Conservation (phyloP, 1,139 yeast species). For the Kodamaea plutei region DNA sequence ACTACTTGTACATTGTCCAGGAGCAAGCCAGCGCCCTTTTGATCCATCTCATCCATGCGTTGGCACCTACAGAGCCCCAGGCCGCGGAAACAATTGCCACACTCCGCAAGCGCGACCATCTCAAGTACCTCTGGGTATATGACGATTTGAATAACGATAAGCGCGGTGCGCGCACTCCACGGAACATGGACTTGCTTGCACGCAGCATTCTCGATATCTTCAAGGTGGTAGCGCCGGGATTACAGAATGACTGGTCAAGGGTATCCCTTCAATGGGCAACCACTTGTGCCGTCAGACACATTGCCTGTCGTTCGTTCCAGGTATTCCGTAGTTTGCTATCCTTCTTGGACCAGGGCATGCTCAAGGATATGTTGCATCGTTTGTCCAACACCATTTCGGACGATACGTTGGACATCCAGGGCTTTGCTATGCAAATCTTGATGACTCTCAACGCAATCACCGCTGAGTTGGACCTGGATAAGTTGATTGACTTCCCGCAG, state of each 20-base stretch:
- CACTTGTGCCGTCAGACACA: constrained; percentile 93
- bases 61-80: constrained; percentile 53
- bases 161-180: constrained; percentile 83
- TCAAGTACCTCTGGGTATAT: constrained; percentile 66
- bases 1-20: constrained; percentile 76
- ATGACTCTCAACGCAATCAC: constrained; percentile 93
- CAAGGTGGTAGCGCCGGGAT: constrained; percentile 40
- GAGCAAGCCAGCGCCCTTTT: constrained; percentile 79
- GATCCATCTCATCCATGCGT: constrained; percentile 65
- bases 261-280: constrained; percentile 93
- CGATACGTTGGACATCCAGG: constrained; percentile 84
- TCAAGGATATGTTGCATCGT: constrained; percentile 90
- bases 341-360: constrained; percentile 80
- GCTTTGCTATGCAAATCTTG: constrained; percentile 93
- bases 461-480: constrained; percentile 75
- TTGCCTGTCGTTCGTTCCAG: constrained; percentile 95
- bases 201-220: constrained; percentile 62
- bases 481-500: constrained; percentile 84
- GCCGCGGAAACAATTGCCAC: constrained; percentile 50
- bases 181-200: constrained; percentile 76
- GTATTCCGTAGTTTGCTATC: constrained; percentile 77
- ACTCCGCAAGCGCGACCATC: constrained; percentile 44
- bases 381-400: constrained; percentile 92
- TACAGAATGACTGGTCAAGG: constrained; percentile 81
- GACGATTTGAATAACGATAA: constrained; percentile 79